Conservation (phyloP, 768 basidiomycete species). For the Phallus indusiatus region DNA sequence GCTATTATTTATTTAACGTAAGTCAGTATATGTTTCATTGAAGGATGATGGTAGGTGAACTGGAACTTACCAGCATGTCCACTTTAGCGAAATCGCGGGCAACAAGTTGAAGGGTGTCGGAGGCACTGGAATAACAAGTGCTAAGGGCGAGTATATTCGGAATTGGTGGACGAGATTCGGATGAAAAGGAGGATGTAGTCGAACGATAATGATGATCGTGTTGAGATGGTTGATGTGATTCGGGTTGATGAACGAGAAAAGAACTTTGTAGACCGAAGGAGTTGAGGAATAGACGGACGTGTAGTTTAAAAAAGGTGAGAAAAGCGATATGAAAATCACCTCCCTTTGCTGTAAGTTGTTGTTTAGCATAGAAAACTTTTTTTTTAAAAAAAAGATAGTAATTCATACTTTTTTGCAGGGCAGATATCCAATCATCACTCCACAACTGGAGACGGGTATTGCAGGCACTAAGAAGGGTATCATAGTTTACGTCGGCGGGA, state of each 20-base stretch:
- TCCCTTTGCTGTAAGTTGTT: slow-evolving; percentile 66
- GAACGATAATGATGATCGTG: background rate
- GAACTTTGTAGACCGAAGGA: slow-evolving; percentile 70
- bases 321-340: slow-evolving; percentile 70
- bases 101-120: slow-evolving; percentile 61
- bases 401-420: slow-evolving; percentile 58
- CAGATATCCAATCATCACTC: slow-evolving; percentile 60
- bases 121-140: slow-evolving; percentile 65
- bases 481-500: slow-evolving; percentile 57
- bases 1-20: slow-evolving; percentile 30
- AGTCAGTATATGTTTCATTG: background rate
- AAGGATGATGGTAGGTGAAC: background rate
- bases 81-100: slow-evolving; percentile 65
- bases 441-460: slow-evolving; percentile 66
- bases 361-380: background rate
- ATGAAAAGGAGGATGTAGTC: slow-evolving; percentile 5
- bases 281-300: slow-evolving; percentile 76
- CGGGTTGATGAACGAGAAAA: background rate
- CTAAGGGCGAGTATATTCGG: slow-evolving; percentile 62
- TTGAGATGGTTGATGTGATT: slow-evolving; percentile 5
- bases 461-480: slow-evolving; percentile 59
- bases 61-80: slow-evolving; percentile 59
- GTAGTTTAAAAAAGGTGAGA: slow-evolving; percentile 64
- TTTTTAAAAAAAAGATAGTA: no score
- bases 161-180: slow-evolving; percentile 44